Base-by-base conservation (phyloP, 306 rosid species). In the Quercus dentata region DNA sequence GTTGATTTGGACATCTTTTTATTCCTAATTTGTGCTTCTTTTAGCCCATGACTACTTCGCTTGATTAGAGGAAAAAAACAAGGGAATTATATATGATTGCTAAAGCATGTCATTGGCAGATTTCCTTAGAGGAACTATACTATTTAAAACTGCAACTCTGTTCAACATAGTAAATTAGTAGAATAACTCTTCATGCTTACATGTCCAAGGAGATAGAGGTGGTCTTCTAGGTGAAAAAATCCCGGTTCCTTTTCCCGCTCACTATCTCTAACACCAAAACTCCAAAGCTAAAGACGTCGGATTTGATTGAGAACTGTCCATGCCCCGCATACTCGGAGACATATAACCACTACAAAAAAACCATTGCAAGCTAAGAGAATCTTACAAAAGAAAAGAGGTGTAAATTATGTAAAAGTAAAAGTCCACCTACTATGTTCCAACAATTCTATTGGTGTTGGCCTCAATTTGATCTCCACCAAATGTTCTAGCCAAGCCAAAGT, bases 401-500 rank as follows among this genome's bases (percentile, higher is more conserved):
- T 55, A 14, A 67, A 73, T 79, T 55, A 17, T 55, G 17, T 55
- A 5, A 55, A 17, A 55, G 58, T 4, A 5, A 3, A 55, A 55
- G 20, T 55, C 6, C 51, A 62, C 91, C 74, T 80, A 88, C 94
- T 86, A 76, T 10, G 93, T 90, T 80, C 91, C 93, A 0, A 75
- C 87, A 35, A 89, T 70, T 83, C 83, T 87, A 20, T 55, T 75
- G 57, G 91, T 87, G 70, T 85, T 83, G 14, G 54, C 89, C 74
- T 86, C 82, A 0, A 69, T 78, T 27, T 85, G 88, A 76, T 85
- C 87, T 52, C 86, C 92, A 30, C 83, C 83, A 63, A 86, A 80
- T 5, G 84, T 61, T 79, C 84, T 83, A 33, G 94, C 92, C 46
- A 87, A 54, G 10, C 90, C 94, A 46, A 88, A 90, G 65, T 90